Base-by-base conservation (phyloP, 2,329 filamentous ascomycete genomes). In the Aspergillus sp. region DNA sequence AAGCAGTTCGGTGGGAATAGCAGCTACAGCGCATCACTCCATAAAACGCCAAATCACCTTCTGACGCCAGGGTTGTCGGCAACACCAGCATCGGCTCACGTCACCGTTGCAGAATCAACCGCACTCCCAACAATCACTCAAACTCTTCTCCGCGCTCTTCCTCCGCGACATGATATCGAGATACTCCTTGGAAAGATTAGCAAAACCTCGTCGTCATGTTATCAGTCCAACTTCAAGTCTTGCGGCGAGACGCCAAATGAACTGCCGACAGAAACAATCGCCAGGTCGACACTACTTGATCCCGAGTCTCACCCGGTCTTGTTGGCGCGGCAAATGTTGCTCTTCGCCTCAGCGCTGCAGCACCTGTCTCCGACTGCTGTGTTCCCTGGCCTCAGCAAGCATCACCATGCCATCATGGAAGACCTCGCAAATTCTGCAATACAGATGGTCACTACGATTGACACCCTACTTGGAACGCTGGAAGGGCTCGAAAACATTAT, bases 251-350 rank as follows among this genome's bases (percentile, higher is more conserved):
- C 43, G 1, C 23, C 23, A 17, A n/a, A 43, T 15, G 53, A 47
- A 1, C 19, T 31, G 15, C 53, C 25, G 2, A 55, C n/a, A 30
- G 53, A 31, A 13, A 23, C 28, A 19, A 55, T 55, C 30, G 8
- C 13, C 1, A 3, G 46, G 1, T 28, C 53, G 4, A 55, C 11
- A 22, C 43, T 55, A 9, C 53, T 55, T 6, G 17, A 47, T 22
- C 53, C 64, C 7, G 74, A 71, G 0, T 76, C 76, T 34, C 84
- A 85, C 66, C 84, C 84, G 0, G 75, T 81, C 4, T 63, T 84
- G 5, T 71, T 86, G 2, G 83, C 82, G 3, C 80, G 78, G 60
- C 76, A 79, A 6, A 76, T 86, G 30, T 73, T 86, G 8, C 79
- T 83, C 31, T 65, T 85, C 5, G 76, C 77, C 2, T 73, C 80